Percentiles rank a stretch among this genome's conserved stretches.
Conservation (phyloP, 2,329 filamentous ascomycete genomes). For the Clarireedia hainanense region DNA sequence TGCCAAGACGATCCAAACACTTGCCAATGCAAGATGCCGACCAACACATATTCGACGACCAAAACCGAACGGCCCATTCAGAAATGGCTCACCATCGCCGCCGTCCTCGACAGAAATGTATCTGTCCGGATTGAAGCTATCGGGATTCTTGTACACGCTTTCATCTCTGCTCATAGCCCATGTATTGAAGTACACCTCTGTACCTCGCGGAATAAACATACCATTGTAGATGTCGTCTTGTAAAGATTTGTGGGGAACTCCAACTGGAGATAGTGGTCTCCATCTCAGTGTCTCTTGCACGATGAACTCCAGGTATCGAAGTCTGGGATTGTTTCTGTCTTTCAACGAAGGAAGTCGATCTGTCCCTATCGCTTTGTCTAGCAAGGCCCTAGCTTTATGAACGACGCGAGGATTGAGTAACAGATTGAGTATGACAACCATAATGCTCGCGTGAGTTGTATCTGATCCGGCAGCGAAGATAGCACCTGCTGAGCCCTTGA, state of each 20-base stretch:
- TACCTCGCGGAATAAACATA: conserved; percentile 51
- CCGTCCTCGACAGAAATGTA: conserved; percentile 34
- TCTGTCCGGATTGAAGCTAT: conserved; percentile 39
- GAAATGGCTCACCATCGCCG: conserved; percentile 38
- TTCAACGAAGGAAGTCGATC: conserved; percentile 3
- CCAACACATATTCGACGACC: conserved; percentile 42
- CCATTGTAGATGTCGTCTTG: conserved; percentile 49
- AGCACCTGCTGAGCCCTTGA: conserved; percentile 41
- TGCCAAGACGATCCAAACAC: conserved; percentile 35
- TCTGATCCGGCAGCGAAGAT: conserved; percentile 37
- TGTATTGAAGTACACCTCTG: conserved; percentile 40
- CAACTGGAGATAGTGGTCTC: conserved; percentile 39
- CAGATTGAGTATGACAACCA: conserved; percentile 35
- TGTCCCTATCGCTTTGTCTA: conserved; percentile 39
- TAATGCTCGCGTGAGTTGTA: conserved; percentile 34
- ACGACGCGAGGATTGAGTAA: conserved; percentile 35
- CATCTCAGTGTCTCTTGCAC: conserved; percentile 40
- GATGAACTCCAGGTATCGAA: conserved; percentile 39
- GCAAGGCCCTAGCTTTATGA: conserved; percentile 36
- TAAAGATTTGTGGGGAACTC: conserved; percentile 46
- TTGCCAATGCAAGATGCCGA: conserved; percentile 40
- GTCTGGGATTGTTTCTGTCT: conserved; percentile 31
- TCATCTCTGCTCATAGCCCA: conserved; percentile 48
- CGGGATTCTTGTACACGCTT: conserved; percentile 34
- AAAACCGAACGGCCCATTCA: conserved; percentile 43